phyloP scores from a whole-genome alignment of 345 rosid species.

The Lepidium africanum region DNA sequence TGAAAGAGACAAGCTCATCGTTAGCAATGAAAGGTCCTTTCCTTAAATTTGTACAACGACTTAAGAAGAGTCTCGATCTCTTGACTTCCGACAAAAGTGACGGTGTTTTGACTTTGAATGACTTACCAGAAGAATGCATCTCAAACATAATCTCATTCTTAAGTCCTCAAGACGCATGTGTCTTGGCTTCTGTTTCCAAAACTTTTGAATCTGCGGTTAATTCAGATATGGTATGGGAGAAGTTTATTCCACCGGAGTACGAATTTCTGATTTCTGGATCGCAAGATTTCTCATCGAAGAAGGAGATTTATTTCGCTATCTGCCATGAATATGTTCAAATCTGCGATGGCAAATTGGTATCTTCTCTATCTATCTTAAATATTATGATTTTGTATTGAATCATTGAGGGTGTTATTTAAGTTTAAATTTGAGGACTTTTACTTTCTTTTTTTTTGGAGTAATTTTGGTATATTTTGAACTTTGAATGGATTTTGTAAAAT shows the following conservation, averaged over 20 bases:
- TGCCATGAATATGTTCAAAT: constrained; percentile 30
- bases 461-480: too few relatives aligned
- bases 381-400: too few relatives aligned
- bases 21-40: not conserved
- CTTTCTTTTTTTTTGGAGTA: too few relatives aligned
- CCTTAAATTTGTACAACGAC: not conserved
- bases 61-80: not conserved
- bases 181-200: constrained; percentile 30
- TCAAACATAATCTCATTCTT: constrained; percentile 36
- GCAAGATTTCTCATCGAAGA: constrained; percentile 26
- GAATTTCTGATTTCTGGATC: constrained; percentile 2
- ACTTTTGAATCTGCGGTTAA: constrained; percentile 31
- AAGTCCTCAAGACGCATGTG: constrained; percentile 34
- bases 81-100: not conserved
- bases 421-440: too few relatives aligned
- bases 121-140: constrained; percentile 30
- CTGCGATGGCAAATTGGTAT: constrained; percentile 29
- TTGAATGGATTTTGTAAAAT: too few relatives aligned
- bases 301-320: constrained; percentile 36
- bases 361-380: not conserved
- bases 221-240: constrained; percentile 47
- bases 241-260: constrained; percentile 43
- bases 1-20: too few relatives aligned
- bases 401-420: too few relatives aligned
- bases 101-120: not conserved